Base-by-base conservation (phyloP, 2,329 filamentous ascomycete species). In the Phoma herbarum region DNA sequence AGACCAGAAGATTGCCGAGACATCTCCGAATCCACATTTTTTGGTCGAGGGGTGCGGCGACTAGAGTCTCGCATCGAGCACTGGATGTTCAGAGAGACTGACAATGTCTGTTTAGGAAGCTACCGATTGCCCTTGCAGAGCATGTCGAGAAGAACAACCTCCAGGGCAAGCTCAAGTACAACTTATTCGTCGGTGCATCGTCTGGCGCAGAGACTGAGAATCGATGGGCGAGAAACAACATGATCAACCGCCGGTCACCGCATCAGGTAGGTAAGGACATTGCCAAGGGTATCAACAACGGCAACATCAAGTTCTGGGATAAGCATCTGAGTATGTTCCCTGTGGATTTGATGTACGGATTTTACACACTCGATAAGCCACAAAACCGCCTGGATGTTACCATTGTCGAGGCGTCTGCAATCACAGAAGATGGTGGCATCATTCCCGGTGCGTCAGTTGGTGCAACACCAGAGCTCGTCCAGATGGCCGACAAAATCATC, bases 271-370 rank as follows among this genome's bases (percentile, higher is more conserved):
- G 92, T 74, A 96, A 96, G 82, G 85, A 90, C 59, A 96, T 96
- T 65, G 87, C 92, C 60, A 94, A 92, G 82, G 92, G 92, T 10
- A 96, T 96, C 80, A 96, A 96, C 77, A 88, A 89, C 68, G 92
- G 92, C 42, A 85, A 89, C 66, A 96, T 96, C 80, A 88, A 94
- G 63, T 96, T 96, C 79, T 96, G 96, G 75, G 92, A 96, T 77
- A 96, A 96, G 82, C 92, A 96, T 81, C 77, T 96, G 74, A 93
- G 89, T 78, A 96, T 96, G 92, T 96, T 96, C 76, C 92, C 92
- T 4, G 85, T 89, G 37, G 92, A 96, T 75, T 82, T 96, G 64
- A 90, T 94, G 76, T 95, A 95, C 75, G 80, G 91, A 28, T 94
- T 84, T 79, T 96, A 96, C 81, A 96, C 92, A 12, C 88, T 92